Evolutionary conservation across 768 basidiomycete genomes (phyloP).

Genomic region (Sarcodon sp.): DNA sequence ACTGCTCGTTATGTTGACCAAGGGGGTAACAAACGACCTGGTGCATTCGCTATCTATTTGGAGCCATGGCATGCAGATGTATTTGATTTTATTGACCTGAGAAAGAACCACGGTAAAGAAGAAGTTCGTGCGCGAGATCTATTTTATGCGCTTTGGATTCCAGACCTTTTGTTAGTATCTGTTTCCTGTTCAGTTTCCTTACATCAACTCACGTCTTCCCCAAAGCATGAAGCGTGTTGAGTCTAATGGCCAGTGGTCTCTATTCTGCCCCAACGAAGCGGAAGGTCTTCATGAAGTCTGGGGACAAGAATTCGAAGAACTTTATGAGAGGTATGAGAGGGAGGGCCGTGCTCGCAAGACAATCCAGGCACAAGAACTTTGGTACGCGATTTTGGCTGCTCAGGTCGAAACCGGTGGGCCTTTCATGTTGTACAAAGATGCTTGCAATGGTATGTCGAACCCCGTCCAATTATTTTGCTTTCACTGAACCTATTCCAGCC

Average conservation of each 20-base stretch:
- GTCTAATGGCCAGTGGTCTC: slow-evolving; percentile 77
- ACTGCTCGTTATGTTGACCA: slow-evolving; percentile 99
- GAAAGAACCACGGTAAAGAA: slow-evolving; percentile 99
- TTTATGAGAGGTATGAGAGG: slow-evolving; percentile 80
- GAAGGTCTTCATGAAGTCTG: slow-evolving; percentile 82
- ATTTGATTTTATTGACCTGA: slow-evolving; percentile 93
- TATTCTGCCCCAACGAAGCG: slow-evolving; percentile 98
- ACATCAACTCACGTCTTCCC: slow-evolving; percentile 1
- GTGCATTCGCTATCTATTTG: slow-evolving; percentile 95
- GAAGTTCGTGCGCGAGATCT: slow-evolving; percentile 92
- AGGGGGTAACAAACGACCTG: slow-evolving; percentile 98
- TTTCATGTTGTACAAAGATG: slow-evolving; percentile 98
- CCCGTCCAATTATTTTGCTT: background rate
- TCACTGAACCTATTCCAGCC: slow-evolving; percentile 25
- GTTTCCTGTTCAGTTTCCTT: background rate
- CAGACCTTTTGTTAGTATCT: slow-evolving; percentile 77
- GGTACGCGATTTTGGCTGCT: slow-evolving; percentile 94
- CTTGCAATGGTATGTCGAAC: slow-evolving; percentile 57
- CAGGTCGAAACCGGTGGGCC: slow-evolving; percentile 99
- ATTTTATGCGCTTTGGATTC: slow-evolving; percentile 97
- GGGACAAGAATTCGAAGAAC: slow-evolving; percentile 77
- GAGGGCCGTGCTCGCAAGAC: slow-evolving; percentile 80
- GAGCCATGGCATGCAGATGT: slow-evolving; percentile 99
- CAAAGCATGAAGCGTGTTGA: slow-evolving; percentile 94
- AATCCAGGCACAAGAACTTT: slow-evolving; percentile 91